Evolutionary conservation across 176 grass and related monocot genomes (phyloP).

Genomic region (Hsuehochloa calcarea): DNA sequence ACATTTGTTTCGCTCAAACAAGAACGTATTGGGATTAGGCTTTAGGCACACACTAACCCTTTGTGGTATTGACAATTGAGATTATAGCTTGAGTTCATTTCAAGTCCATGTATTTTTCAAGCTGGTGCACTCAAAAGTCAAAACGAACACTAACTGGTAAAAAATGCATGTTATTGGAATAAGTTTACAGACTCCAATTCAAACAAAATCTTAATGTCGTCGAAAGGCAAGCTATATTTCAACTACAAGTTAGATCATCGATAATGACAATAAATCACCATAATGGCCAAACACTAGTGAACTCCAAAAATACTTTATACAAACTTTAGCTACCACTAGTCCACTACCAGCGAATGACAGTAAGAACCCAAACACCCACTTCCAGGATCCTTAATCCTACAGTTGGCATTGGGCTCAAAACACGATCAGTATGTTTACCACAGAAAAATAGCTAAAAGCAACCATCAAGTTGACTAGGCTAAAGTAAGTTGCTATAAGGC

Average conservation of each 20-base stretch:
- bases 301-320: not conserved
- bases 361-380: not conserved
- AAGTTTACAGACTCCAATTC: not conserved
- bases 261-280: slow-evolving; percentile 6
- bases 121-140: not conserved
- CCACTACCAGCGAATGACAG: not conserved
- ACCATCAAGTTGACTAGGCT: not conserved
- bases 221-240: not conserved
- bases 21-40: not conserved
- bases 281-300: not conserved
- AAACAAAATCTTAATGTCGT: not conserved
- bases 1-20: not conserved
- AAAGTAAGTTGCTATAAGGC: not conserved
- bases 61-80: not conserved
- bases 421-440: not conserved
- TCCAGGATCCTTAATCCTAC: not conserved
- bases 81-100: not conserved
- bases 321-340: slow-evolving; percentile 2
- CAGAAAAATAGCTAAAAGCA: not conserved
- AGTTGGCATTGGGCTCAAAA: not conserved
- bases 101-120: slow-evolving; percentile 1
- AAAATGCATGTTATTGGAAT: slow-evolving; percentile 5
- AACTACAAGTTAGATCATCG: not conserved
- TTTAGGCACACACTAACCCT: not conserved
- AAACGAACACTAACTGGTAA: slow-evolving; percentile 22